Base-by-base conservation (phyloP, 129 eudicot genomes). In the Solidago caesia region DNA sequence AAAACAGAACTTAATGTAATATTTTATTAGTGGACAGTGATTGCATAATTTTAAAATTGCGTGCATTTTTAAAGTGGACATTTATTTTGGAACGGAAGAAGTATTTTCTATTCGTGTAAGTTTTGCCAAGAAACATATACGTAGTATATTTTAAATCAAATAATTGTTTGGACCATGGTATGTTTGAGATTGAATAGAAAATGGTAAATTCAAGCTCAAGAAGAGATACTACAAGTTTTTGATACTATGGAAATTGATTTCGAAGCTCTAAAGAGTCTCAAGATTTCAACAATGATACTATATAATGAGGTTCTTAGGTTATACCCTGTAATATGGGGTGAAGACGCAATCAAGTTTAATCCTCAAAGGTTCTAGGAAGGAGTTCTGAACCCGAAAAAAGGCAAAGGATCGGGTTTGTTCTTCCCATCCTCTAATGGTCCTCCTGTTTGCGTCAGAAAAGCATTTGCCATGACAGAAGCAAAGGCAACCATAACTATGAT, bases 341-440 rank as follows among this genome's bases (percentile, higher is more conserved):
- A 72, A 25, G 89, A 89, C 59, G 91, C 70, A 14, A 70, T 62
- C 2, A 82, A 80, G 52, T 89, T 89, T 78, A 84, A 84, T 4
- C 91, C 96, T 7, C 88, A 86, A 29, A 82, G 96, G 39, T 89
- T 89, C 62, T 79, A 85, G 0, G 77, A 86, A 72, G 91, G 96
- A 39, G 62, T 86, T 39, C 58, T 75, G 5, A 80, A 72, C 26
- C 87, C 96, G 51, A 82, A 87, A 11, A 82, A 75, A 8, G 85
- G 83, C 2, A 68, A 67, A 42, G 77, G 73, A 41, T 79, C 84
- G 0, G 12, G 43, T 29, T 21, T 52, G 0, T 89, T 82, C 65
- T 80, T 89, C 51, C 85, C 91, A 0, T 89, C 84, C 71, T 78
- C 87, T 43, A 73, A 81, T 81, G 91, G 96, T 43, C 96, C 96